Evolutionary conservation across 805 yeast genomes (phyloP).

Genomic region (Cyberlindnera mississippiensis): DNA sequence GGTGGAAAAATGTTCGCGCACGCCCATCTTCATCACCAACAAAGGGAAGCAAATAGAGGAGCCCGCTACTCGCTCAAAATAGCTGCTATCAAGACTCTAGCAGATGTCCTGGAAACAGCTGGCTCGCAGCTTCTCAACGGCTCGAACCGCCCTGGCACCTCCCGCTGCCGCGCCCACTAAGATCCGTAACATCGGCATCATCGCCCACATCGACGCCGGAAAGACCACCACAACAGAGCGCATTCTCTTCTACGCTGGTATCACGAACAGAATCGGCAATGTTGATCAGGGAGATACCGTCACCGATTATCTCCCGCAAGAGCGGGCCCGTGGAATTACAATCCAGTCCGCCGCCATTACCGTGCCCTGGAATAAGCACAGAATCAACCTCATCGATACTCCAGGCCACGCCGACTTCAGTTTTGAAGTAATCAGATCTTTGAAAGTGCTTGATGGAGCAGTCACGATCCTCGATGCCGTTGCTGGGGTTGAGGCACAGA

Average conservation of each 20-base stretch:
- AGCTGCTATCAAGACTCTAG: too few species aligned
- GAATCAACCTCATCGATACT: slow-evolving; percentile 87
- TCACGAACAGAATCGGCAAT: slow-evolving; percentile 76
- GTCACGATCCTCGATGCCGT: slow-evolving; percentile 92
- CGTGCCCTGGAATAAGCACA: slow-evolving; percentile 74
- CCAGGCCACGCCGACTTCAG: slow-evolving; percentile 99
- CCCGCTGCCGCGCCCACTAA: slow-evolving; percentile 14
- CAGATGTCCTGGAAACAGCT: background rate
- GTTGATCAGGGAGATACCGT: slow-evolving; percentile 97
- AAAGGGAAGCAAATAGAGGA: too few species aligned
- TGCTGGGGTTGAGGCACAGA: slow-evolving; percentile 98
- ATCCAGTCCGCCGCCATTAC: slow-evolving; percentile 96
- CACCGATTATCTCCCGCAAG: slow-evolving; percentile 87
- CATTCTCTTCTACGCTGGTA: slow-evolving; percentile 86
- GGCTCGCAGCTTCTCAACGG: slow-evolving; percentile 4
- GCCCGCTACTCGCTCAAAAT: too few species aligned
- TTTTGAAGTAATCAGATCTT: slow-evolving; percentile 86
- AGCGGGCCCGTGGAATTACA: slow-evolving; percentile 89
- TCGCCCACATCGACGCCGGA: slow-evolving; percentile 99
- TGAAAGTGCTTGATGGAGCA: slow-evolving; percentile 91
- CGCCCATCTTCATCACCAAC: background rate
- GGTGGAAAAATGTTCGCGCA: background rate
- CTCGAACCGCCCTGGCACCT: background rate
- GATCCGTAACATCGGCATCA: slow-evolving; percentile 87
- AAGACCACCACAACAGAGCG: slow-evolving; percentile 97